phyloP scores from a whole-genome alignment of 225 moss, liverwort and hornwort species.

The Lunularia cruciata region DNA sequence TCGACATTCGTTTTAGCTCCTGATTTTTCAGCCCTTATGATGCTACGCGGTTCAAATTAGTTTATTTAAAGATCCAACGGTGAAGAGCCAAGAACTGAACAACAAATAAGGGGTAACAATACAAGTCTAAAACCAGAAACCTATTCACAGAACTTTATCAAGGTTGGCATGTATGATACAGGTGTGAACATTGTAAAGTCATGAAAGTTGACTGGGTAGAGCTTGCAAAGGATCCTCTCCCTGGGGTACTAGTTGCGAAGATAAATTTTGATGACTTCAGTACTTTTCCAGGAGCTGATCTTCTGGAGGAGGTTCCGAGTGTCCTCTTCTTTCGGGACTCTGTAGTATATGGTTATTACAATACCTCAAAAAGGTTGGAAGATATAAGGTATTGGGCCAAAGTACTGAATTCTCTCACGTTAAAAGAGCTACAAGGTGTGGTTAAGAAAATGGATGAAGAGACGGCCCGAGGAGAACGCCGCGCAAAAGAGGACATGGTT shows the following conservation, averaged over 20 bases:
- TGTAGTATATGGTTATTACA: conserved; percentile 10
- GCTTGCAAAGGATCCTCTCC: conserved; percentile 23
- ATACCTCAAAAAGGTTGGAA: neutral
- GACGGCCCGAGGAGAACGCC: neutral
- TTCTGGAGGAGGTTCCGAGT: conserved; percentile 18
- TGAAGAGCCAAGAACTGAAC: too few species aligned
- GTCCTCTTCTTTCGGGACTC: conserved; percentile 16
- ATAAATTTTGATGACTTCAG: conserved; percentile 23
- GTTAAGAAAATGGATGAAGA: neutral
- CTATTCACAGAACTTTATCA: neutral
- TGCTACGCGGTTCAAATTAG: too few species aligned
- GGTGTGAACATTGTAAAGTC: conserved; percentile 26
- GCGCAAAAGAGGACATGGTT: neutral
- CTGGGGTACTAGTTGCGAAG: conserved; percentile 24
- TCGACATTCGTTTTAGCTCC: too few species aligned
- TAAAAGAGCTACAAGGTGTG: neutral
- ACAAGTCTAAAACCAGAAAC: too few species aligned
- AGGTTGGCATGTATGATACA: conserved; percentile 6
- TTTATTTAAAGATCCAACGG: too few species aligned
- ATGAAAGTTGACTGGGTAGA: conserved; percentile 22
- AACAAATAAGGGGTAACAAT: too few species aligned
- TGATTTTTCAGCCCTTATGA: too few species aligned
- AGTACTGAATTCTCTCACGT: conserved; percentile 6
- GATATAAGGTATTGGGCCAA: conserved; percentile 16
- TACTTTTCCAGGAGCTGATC: conserved; percentile 23